phyloP scores from a whole-genome alignment of 441 rosid species.

The Croton laevigatus region DNA sequence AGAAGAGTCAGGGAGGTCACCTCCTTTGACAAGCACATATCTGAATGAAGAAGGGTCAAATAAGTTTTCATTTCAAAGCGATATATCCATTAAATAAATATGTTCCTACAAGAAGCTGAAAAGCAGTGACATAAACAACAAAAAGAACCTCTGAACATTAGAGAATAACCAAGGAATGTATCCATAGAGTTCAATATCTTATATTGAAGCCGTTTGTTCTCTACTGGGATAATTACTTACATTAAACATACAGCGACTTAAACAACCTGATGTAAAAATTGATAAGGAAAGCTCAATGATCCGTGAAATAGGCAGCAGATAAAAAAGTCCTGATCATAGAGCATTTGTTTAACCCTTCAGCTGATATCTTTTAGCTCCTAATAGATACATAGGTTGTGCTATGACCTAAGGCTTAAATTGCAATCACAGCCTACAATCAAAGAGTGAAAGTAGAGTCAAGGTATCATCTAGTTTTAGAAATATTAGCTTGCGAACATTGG shows the following conservation, averaged over 20 bases:
- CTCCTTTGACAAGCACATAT: conserved; percentile 94
- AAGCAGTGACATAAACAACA: background rate
- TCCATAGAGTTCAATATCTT: background rate
- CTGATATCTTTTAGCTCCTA: background rate
- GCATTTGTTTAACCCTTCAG: background rate
- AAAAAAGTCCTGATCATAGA: background rate
- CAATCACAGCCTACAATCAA: background rate
- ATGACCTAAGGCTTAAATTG: background rate
- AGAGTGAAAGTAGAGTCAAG: background rate
- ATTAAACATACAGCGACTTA: background rate
- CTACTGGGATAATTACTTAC: background rate
- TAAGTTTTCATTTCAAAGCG: background rate
- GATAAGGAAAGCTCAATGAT: background rate
- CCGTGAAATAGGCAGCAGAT: background rate
- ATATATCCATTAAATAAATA: background rate
- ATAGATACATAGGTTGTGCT: background rate
- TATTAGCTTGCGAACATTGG: background rate
- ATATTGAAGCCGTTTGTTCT: background rate
- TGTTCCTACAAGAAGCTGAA: background rate
- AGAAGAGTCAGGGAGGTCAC: conserved; percentile 77
- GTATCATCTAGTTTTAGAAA: background rate
- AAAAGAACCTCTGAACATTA: background rate
- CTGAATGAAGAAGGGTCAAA: conserved; percentile 39
- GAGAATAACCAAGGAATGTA: background rate
- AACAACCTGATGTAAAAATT: background rate